Conservation (phyloP, 352 stramenopile genomes). For the Pythium periplocum region DNA sequence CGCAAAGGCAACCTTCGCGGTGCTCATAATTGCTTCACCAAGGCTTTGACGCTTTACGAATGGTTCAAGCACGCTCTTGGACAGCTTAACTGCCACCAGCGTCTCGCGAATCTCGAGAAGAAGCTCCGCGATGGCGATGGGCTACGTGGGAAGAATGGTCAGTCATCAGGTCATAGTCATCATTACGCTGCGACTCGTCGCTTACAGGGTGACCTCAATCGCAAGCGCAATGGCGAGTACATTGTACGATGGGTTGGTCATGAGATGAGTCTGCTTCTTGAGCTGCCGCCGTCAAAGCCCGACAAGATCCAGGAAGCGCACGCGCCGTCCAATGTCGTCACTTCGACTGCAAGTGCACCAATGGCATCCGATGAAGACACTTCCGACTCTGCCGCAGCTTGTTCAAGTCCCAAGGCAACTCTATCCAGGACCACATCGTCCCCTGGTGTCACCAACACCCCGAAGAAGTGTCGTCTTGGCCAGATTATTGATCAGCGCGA, state of each 20-base stretch:
- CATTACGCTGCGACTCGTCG: conserved; percentile 72
- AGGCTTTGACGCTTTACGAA: conserved; percentile 74
- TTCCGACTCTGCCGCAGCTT: too few relatives aligned
- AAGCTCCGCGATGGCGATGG: conserved; percentile 72
- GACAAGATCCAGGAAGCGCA: conserved; percentile 49
- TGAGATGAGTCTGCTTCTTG: conserved; percentile 74
- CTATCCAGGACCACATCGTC: not conserved
- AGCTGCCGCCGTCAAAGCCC: conserved; percentile 35
- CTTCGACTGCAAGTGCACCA: not conserved
- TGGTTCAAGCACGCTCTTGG: conserved; percentile 79
- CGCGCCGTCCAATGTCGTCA: conserved; percentile 16
- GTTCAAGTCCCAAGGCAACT: too few relatives aligned
- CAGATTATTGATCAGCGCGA: conserved; percentile 58
- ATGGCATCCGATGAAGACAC: not conserved
- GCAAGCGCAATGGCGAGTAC: conserved; percentile 76
- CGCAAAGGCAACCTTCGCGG: conserved; percentile 72
- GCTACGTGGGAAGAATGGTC: conserved; percentile 43
- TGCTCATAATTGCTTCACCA: conserved; percentile 77
- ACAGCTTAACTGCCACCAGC: conserved; percentile 77
- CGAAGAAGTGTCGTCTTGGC: conserved; percentile 49
- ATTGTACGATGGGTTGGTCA: conserved; percentile 79
- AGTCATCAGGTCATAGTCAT: conserved; percentile 59
- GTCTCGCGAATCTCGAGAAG: conserved; percentile 79
- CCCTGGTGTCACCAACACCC: conserved; percentile 35
- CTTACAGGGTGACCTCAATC: conserved; percentile 75